phyloP scores from a whole-genome alignment of 495 filamentous ascomycete genomes.

The Lineolata rhizophorae region DNA sequence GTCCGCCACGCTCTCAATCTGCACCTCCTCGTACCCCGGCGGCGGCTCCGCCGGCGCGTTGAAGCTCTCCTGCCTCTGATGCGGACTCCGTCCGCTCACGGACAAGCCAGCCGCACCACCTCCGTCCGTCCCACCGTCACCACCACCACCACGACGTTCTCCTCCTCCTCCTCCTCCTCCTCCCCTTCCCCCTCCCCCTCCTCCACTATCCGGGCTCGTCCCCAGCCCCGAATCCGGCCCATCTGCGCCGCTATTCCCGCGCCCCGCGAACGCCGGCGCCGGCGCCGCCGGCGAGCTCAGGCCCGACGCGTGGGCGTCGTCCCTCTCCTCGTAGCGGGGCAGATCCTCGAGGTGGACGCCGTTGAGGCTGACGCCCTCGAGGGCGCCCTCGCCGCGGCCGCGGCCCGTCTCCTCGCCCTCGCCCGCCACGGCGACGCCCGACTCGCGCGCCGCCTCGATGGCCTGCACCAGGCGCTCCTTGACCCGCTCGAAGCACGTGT shows the following conservation, averaged over 20 bases:
- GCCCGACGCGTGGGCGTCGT: slow-evolving; percentile 2
- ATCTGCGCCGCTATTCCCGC: slow-evolving; percentile 1
- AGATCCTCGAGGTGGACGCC: slow-evolving; percentile 59
- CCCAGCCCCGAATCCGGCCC: not conserved
- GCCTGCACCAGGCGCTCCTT: slow-evolving; percentile 67
- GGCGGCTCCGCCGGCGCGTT: slow-evolving; percentile 57
- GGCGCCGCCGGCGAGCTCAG: slow-evolving; percentile 3
- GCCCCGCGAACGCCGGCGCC: too few species aligned
- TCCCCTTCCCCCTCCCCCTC: too few species aligned
- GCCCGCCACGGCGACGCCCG: slow-evolving; percentile 16
- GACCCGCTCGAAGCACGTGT: slow-evolving; percentile 59
- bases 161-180: too few species aligned
- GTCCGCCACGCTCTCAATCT: slow-evolving; percentile 50
- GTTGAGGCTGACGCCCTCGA: slow-evolving; percentile 29
- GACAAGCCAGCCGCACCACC: too few species aligned
- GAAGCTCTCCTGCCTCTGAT: slow-evolving; percentile 16
- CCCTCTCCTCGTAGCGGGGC: slow-evolving; percentile 45
- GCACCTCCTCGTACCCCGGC: slow-evolving; percentile 82
- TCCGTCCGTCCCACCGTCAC: too few species aligned
- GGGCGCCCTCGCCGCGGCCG: slow-evolving; percentile 18
- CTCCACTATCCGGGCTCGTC: too few species aligned
- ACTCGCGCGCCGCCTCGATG: slow-evolving; percentile 39
- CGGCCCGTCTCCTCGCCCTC: slow-evolving; percentile 11
- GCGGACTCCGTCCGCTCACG: slow-evolving; percentile 5
- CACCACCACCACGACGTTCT: too few species aligned